Percentiles rank a stretch among this genome's conserved stretches.
phyloP scores from a whole-genome alignment of 192 early-diverging fungal species.

The Entomortierella beljakovae region DNA sequence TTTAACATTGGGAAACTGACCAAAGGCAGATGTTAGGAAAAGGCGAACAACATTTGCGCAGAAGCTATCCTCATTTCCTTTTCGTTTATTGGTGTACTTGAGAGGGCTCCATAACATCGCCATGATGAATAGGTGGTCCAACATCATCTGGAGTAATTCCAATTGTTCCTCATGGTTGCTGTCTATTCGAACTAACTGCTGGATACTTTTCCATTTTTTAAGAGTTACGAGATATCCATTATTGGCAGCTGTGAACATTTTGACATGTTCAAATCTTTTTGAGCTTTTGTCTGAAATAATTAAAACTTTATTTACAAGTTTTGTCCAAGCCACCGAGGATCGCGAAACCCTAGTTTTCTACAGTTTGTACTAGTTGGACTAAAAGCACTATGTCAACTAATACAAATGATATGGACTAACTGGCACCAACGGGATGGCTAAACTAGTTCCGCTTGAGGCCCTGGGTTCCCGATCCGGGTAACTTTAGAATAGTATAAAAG shows the following conservation, averaged over 20 bases:
- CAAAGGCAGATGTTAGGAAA: constrained; percentile 8
- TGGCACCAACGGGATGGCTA: too few species aligned
- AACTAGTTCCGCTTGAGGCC: too few species aligned
- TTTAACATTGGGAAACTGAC: background rate
- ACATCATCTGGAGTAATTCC: background rate
- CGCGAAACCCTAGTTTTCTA: too few species aligned
- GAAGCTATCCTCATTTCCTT: constrained; percentile 13
- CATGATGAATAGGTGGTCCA: constrained; percentile 9
- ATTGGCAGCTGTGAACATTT: background rate
- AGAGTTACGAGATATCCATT: background rate
- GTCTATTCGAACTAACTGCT: background rate
- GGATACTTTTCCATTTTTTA: background rate
- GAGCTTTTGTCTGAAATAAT: too few species aligned
- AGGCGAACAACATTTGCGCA: constrained; percentile 4
- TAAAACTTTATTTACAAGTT: too few species aligned
- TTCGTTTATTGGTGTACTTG: background rate
- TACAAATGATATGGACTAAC: too few species aligned
- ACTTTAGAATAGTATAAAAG: too few species aligned
- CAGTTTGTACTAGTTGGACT: too few species aligned
- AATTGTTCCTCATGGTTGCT: background rate
- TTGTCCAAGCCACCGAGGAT: too few species aligned
- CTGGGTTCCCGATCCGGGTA: too few species aligned
- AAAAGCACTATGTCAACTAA: too few species aligned
- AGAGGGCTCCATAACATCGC: constrained; percentile 4
- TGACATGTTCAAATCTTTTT: too few species aligned